Base-by-base conservation (phyloP, 306 rosid species). In the Cicer chorassanicum region DNA sequence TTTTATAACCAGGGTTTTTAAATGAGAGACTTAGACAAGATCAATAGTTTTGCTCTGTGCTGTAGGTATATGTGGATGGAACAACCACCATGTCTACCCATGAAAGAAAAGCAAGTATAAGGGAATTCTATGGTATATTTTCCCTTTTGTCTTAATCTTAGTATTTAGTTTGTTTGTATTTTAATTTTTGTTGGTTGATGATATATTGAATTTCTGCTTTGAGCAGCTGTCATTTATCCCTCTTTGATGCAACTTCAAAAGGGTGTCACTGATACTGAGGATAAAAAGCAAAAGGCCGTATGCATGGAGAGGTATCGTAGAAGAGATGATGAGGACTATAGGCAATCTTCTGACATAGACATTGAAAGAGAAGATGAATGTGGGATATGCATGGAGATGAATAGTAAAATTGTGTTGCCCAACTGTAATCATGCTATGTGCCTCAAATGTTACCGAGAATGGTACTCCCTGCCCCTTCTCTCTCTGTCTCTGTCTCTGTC, bases 51-150 rank as follows among this genome's bases (percentile, higher is more conserved):
- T 80, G 55, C 48, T 56, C 55, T 80, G 67, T 81, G 71, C 15
- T 70, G 71, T 84, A 93, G 98, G 98, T 93, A 12, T 91, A 91
- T 68, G 97, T 89, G 87, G 98, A 93, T 85, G 98, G 98, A 64
- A 87, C 98, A 57, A 93, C 97, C 78, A 93, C 98, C 84, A 91
- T 93, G 98, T 86, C 95, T 78, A 93, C 96, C 21, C 93, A 91
- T 76, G 98, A 93, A 84, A 86, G 95, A 72, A 93, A 87, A 88
- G 97, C 98, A 70, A 91, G 97, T 79, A 83, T 93, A 57, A 90
- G 98, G 82, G 98, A 93, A 73, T 93, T 93, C 87, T 91, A 93
- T 93, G 98, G 98, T 93, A 91, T 70, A 68, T 39, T 57, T 49
- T 9, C 8, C 50, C 57, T 50, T 65, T 38, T 55, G 9, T 42